Evolutionary conservation across 352 stramenopile genomes (phyloP).

Genomic region (Phytopythium boreale): DNA sequence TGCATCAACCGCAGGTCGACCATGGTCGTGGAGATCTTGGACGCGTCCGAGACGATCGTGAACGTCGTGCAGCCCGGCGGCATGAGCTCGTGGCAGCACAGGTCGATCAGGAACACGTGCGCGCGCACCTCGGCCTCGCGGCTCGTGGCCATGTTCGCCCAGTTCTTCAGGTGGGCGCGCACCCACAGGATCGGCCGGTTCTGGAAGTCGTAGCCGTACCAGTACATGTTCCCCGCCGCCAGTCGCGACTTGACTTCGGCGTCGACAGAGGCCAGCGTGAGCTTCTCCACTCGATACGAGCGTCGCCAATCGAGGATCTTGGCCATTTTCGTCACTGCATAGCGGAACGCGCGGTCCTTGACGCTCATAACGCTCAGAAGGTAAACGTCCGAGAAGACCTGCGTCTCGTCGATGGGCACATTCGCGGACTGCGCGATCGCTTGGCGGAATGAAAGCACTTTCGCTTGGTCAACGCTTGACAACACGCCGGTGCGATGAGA

Average conservation of each 20-base stretch:
- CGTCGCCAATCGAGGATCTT: constrained; percentile 49
- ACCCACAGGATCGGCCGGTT: constrained; percentile 70
- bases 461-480: constrained; percentile 27
- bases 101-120: constrained; percentile 58
- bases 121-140: constrained; percentile 53
- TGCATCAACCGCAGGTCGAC: constrained; percentile 66
- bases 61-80: constrained; percentile 51
- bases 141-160: constrained; percentile 41
- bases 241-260: constrained; percentile 38
- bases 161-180: constrained; percentile 57
- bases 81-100: constrained; percentile 54
- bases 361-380: constrained; percentile 56
- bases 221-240: constrained; percentile 59
- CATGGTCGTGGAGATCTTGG: constrained; percentile 38
- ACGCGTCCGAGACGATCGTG: constrained; percentile 58
- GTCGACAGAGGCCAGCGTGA: constrained; percentile 15
- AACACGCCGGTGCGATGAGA: constrained; percentile 11
- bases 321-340: constrained; percentile 60
- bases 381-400: constrained; percentile 58
- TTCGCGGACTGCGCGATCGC: constrained; percentile 41
- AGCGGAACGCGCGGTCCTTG: constrained; percentile 55
- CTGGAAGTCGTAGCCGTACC: constrained; percentile 68
- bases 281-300: constrained; percentile 37
- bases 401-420: constrained; percentile 30
- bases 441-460: constrained; percentile 46